phyloP scores from a whole-genome alignment of 805 yeast genomes.

The Metschnikowia shivogae region DNA sequence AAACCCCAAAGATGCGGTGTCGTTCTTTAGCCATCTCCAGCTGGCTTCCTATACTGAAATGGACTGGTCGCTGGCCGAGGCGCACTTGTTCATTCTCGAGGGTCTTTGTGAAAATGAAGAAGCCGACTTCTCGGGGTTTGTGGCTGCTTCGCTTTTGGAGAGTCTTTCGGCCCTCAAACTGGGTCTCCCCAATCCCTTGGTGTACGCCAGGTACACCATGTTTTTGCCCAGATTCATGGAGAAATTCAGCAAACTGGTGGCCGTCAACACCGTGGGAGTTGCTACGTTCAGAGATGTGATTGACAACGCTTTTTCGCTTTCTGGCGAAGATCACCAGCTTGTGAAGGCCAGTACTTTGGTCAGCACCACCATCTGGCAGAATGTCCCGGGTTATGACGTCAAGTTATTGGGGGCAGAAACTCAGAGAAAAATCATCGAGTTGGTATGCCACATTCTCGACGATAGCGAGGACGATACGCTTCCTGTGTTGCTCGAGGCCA shows the following conservation, averaged over 20 bases:
- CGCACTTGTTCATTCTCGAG: conserved; percentile 38
- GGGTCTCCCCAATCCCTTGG: conserved; percentile 26
- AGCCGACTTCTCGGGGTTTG: conserved; percentile 16
- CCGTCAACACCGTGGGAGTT: conserved; percentile 29
- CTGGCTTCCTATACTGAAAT: not conserved
- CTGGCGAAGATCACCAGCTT: conserved; percentile 9
- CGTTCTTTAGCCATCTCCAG: conserved; percentile 6
- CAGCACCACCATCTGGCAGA: conserved; percentile 48
- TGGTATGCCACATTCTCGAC: conserved; percentile 45
- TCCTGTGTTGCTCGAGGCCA: conserved; percentile 64
- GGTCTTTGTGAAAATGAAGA: conserved; percentile 42
- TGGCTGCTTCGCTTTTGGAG: conserved; percentile 11
- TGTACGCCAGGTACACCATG: conserved; percentile 47
- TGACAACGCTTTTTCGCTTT: not conserved
- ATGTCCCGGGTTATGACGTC: conserved; percentile 13
- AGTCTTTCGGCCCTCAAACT: conserved; percentile 4
- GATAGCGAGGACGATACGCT: conserved; percentile 80
- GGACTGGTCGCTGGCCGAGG: conserved; percentile 27
- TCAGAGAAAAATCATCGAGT: conserved; percentile 33
- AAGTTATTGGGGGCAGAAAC: conserved; percentile 17
- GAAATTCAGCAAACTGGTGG: conserved; percentile 40
- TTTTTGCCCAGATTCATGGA: conserved; percentile 55
- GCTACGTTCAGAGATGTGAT: conserved; percentile 19
- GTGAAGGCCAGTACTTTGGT: conserved; percentile 40
- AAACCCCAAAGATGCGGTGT: conserved; percentile 36